Evolutionary conservation across 768 basidiomycete species (phyloP).

Genomic region (Ephemerocybe angulata): DNA sequence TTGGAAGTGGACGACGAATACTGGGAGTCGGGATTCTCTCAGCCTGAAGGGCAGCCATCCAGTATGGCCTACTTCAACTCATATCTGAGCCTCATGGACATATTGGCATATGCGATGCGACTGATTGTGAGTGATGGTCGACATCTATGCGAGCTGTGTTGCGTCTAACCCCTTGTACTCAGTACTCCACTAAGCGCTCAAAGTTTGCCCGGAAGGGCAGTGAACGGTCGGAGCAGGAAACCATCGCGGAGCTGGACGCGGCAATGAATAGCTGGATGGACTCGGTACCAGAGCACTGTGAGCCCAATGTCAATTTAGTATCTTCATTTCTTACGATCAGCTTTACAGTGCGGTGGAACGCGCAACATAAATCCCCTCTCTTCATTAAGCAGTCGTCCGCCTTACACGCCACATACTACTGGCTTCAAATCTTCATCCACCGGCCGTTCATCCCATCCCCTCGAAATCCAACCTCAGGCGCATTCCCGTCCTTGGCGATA

Average conservation of each 20-base stretch:
- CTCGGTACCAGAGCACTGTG: conserved; percentile 56
- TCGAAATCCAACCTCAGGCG: conserved; percentile 36
- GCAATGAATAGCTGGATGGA: conserved; percentile 78
- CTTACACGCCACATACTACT: conserved; percentile 44
- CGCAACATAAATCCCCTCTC: conserved; percentile 29
- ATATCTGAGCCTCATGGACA: conserved; percentile 54
- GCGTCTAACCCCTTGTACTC: not conserved
- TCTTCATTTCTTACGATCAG: conserved; percentile 34
- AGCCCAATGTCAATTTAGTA: not conserved
- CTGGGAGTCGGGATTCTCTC: conserved; percentile 64
- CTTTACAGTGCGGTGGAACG: conserved; percentile 43
- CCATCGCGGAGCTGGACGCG: conserved; percentile 71
- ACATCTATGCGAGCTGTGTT: not conserved
- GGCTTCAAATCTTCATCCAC: conserved; percentile 70
- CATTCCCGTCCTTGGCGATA: conserved; percentile 68
- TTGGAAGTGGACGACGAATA: conserved; percentile 67
- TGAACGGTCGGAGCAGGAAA: conserved; percentile 55
- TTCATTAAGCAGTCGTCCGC: conserved; percentile 57
- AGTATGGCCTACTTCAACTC: conserved; percentile 53
- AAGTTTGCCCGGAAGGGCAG: conserved; percentile 45
- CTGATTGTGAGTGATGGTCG: conserved; percentile 44
- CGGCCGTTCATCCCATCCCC: conserved; percentile 74
- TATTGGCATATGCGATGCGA: conserved; percentile 56
- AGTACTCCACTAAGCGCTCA: conserved; percentile 74
- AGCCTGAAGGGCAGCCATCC: conserved; percentile 58